Conservation (phyloP, 1,139 yeast genomes). For the Suzukiozyma palmioleophila region DNA sequence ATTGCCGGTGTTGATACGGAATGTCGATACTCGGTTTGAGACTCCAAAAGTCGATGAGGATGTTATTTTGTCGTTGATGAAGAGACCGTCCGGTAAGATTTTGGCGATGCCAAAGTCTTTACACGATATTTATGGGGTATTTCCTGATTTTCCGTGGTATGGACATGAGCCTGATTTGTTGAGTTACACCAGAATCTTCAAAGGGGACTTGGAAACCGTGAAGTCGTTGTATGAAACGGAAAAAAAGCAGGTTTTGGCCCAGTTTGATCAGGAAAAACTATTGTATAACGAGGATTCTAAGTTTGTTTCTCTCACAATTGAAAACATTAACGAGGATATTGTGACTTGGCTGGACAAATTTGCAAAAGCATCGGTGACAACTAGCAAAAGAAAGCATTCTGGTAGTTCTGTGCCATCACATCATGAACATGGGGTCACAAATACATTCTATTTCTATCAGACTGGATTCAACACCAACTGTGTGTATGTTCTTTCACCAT, state of each 20-base stretch:
- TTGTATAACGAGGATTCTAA: slow-evolving; percentile 58
- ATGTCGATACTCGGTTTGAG: slow-evolving; percentile 53
- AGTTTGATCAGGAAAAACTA: slow-evolving; percentile 52
- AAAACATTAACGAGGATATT: slow-evolving; percentile 46
- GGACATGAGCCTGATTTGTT: slow-evolving; percentile 20
- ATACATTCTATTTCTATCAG: slow-evolving; percentile 47
- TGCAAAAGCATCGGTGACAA: not conserved
- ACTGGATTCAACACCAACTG: slow-evolving; percentile 67
- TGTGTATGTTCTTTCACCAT: slow-evolving; percentile 65
- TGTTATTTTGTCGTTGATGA: slow-evolving; percentile 65
- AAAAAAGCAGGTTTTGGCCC: slow-evolving; percentile 40
- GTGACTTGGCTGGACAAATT: slow-evolving; percentile 28
- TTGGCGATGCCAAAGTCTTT: slow-evolving; percentile 58
- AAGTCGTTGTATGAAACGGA: slow-evolving; percentile 55
- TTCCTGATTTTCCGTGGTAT: slow-evolving; percentile 31
- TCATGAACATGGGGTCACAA: not conserved
- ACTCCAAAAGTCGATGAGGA: slow-evolving; percentile 60
- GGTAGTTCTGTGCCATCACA: not conserved
- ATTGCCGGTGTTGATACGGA: slow-evolving; percentile 64
- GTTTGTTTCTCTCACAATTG: slow-evolving; percentile 54
- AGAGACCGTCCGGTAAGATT: slow-evolving; percentile 55
- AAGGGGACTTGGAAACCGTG: slow-evolving; percentile 55
- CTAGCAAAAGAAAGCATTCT: slow-evolving; percentile 1
- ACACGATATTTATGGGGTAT: slow-evolving; percentile 21
- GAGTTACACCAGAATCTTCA: slow-evolving; percentile 52